Conservation (phyloP, 176 grass and related monocot genomes). For the Oryza glaberrima region DNA sequence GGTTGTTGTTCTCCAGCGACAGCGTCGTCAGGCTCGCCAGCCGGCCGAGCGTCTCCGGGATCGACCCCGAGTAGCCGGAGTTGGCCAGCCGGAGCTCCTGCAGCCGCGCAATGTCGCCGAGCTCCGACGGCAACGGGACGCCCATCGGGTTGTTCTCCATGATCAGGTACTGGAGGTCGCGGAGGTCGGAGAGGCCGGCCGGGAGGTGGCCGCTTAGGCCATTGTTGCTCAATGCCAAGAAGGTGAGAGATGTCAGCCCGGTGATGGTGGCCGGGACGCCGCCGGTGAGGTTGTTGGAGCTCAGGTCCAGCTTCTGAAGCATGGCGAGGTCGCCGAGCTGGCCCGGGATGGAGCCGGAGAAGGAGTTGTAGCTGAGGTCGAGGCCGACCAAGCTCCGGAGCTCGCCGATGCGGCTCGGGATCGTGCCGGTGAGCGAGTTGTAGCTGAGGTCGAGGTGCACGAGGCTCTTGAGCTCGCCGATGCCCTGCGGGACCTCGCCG, state of each 20-base stretch:
- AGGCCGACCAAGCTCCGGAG: slow-evolving; percentile 58
- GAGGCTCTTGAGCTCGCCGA: slow-evolving; percentile 52
- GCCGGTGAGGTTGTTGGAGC: slow-evolving; percentile 84
- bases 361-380: slow-evolving; percentile 94
- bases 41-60: slow-evolving; percentile 63
- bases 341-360: slow-evolving; percentile 64
- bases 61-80: slow-evolving; percentile 79
- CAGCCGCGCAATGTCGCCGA: slow-evolving; percentile 66
- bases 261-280: slow-evolving; percentile 43
- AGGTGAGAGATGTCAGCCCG: slow-evolving; percentile 50
- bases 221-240: slow-evolving; percentile 86
- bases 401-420: slow-evolving; percentile 61
- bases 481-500: slow-evolving; percentile 50
- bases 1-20: slow-evolving; percentile 85
- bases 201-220: slow-evolving; percentile 64
- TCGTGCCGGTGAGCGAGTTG: slow-evolving; percentile 62
- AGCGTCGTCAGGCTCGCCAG: slow-evolving; percentile 81
- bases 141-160: slow-evolving; percentile 94
- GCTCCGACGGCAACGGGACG: slow-evolving; percentile 53
- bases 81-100: slow-evolving; percentile 92
- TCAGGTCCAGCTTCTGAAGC: slow-evolving; percentile 94
- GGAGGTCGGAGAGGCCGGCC: slow-evolving; percentile 53
- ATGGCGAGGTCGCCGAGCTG: slow-evolving; percentile 54
- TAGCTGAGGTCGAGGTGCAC: slow-evolving; percentile 97
- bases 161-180: slow-evolving; percentile 88